Evolutionary conservation across 257 asterid species (phyloP).

Genomic region (Gynochthodes officinalis): DNA sequence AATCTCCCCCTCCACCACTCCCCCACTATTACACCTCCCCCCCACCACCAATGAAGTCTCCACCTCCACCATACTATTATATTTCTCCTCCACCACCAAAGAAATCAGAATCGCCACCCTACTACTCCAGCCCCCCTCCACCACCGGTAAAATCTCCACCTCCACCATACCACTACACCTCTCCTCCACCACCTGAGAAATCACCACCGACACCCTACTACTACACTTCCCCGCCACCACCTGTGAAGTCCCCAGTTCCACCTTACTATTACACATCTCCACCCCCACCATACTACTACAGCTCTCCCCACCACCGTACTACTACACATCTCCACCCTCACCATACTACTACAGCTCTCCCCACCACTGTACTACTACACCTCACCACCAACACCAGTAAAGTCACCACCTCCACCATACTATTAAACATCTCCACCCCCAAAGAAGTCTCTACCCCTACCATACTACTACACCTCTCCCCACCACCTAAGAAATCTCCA

Average conservation of each 20-base stretch:
- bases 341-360: conserved; percentile 3
- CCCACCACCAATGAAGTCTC: conserved; percentile 26
- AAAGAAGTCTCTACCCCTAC: too few relatives aligned
- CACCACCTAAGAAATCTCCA: conserved; percentile 22
- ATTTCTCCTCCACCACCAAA: conserved; percentile 40
- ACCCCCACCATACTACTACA: conserved; percentile 32
- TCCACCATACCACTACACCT: conserved; percentile 26
- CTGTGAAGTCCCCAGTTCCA: conserved; percentile 20
- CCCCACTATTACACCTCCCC: conserved; percentile 33
- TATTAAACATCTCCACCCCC: too few relatives aligned
- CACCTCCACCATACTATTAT: conserved; percentile 37
- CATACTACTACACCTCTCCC: conserved; percentile 16
- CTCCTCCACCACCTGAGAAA: conserved; percentile 27
- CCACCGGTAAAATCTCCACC: conserved; percentile 39
- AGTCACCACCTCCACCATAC: conserved; percentile 15
- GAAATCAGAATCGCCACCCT: conserved; percentile 33
- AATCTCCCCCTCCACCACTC: conserved; percentile 46
- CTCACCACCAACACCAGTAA: conserved; percentile 26
- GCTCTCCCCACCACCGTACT: conserved; percentile 38
- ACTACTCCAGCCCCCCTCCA: conserved; percentile 26
- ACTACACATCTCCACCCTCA: conserved; percentile 19
- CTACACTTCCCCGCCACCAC: conserved; percentile 49
- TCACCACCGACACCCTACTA: conserved; percentile 41
- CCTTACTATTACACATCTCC: conserved; percentile 24
- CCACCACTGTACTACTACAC: conserved; percentile 22